Evolutionary conservation across 2,329 filamentous ascomycete species (phyloP).

Genomic region (Penicillium occitanis): DNA sequence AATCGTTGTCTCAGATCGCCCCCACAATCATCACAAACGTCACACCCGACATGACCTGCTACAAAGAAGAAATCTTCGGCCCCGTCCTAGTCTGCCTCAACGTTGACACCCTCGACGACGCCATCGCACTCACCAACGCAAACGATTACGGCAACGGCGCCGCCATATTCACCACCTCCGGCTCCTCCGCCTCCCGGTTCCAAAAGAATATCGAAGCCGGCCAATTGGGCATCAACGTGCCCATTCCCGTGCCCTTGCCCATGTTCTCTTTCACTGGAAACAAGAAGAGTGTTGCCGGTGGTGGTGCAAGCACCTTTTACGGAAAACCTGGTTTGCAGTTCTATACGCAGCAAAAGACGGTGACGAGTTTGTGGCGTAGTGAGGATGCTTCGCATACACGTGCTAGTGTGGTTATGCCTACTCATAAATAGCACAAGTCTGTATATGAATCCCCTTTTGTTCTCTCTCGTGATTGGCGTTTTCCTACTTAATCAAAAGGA

Average conservation of each 20-base stretch:
- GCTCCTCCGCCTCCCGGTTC: conserved; percentile 61
- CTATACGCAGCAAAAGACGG: conserved; percentile 97
- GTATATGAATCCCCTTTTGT: background rate
- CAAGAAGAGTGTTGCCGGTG: conserved; percentile 90
- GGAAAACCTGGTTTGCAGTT: conserved; percentile 89
- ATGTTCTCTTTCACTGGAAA: conserved; percentile 67
- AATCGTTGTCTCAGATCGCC: conserved; percentile 23
- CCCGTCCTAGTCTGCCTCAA: conserved; percentile 39
- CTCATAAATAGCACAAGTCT: conserved; percentile 15
- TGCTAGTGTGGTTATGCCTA: conserved; percentile 85
- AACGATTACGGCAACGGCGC: conserved; percentile 69
- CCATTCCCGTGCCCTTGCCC: conserved; percentile 62
- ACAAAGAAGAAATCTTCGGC: conserved; percentile 40
- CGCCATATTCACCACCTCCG: conserved; percentile 64
- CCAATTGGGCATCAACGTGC: conserved; percentile 67
- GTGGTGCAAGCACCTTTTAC: conserved; percentile 92
- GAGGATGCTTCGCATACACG: conserved; percentile 82
- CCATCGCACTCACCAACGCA: conserved; percentile 57
- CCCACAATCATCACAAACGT: conserved; percentile 40
- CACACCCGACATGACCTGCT: conserved; percentile 39
- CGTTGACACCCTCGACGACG: conserved; percentile 38
- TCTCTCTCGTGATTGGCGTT: background rate
- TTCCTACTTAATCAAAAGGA: background rate
- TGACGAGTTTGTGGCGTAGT: conserved; percentile 85
- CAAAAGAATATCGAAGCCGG: conserved; percentile 66